Evolutionary conservation across 2,329 filamentous ascomycete species (phyloP), one percentile per base, ranked within the genome.

Genomic region (Grosmannia penicillata): DNA sequence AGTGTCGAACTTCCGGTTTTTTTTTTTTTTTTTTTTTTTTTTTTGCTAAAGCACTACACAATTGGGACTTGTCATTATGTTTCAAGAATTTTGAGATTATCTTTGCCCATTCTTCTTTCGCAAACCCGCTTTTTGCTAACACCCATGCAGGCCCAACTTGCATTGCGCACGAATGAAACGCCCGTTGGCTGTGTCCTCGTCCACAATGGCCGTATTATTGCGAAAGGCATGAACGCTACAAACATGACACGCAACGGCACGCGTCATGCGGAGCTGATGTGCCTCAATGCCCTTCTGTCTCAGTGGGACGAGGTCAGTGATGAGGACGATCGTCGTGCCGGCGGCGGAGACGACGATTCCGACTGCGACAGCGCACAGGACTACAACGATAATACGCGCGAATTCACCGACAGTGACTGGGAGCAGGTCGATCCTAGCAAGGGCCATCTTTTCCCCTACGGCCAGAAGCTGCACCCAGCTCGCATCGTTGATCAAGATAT

Each of bases 131-230:
- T 13, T 23, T 30, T 39, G 27, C 47, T 48, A 34, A 48, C 32
- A 21, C 21, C 15, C 13, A 8, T 40, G 15, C 17, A 93, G 84
- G 91, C 86, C 42, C 79, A 89, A 51, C 72, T 85, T 47, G 91
- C 93, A 18, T 73, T 98, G 35, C 65, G 66, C 48, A 82, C 75
- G 44, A 87, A 93, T 49, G 91, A 98, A 62, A 96, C 93, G 2
- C 91, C 91, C 1, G 91, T 98, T 17, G 93, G 91, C 35, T 98
- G 91, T 58, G 86, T 98, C 24, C 77, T 98, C 38, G 87, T 96
- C 18, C 72, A 86, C 54, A 61, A 83, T 22, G 78, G 76, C 47
- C 68, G 75, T 48, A 70, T 95, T 46, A 86, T 98, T 47, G 87
- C 84, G 30, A 73, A 72, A 45, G 91, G 91, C 45, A 95, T 95